Evolutionary conservation across 306 rosid species (phyloP), one percentile per base, ranked within the genome.

Genomic region (Cyclanthera cordifolia): DNA sequence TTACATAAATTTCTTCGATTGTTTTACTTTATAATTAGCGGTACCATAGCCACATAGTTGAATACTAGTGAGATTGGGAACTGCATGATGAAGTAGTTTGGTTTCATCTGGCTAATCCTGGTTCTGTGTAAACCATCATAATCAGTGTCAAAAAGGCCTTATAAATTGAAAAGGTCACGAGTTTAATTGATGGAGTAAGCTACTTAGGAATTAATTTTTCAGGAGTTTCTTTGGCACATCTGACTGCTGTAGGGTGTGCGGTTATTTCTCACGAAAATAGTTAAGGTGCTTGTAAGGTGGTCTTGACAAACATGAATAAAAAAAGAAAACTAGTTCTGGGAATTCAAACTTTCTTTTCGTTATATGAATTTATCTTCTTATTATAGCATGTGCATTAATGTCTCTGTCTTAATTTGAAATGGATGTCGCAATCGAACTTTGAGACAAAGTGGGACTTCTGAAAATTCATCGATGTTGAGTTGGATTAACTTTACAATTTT

Each of bases 41-140:
- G 24, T 8, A 46, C 54, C 23, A 46, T 43, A 1, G 12, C 15
- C 23, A 66, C 23, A 43, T 12, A 66, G 39, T 16, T 66, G 54
- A 66, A 15, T 66, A 15, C 23, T 21, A 46, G 20, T 24, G 53
- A 51, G 13, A 64, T 43, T 64, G 69, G 41, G 34, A 66, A 25
- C 55, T 66, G 71, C 53, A 13, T 66, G 71, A 25, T 65, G 34
- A 41, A 12, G 46, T 21, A 17, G 52, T 39, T 41, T 41, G 70
- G 51, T 65, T 34, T 64, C 37, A 21, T 45, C 4, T 45, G 49
- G 70, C 21, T 24, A 24, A 24, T 45, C n/a, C n/a, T n/a, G n/a
- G n/a, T n/a, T n/a, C n/a, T n/a, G n/a, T n/a, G n/a, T n/a, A n/a
- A n/a, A 32, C 37, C 4, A 32, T 32, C 37, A 32, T 32, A 32